Evolutionary conservation across 169 alveolate species (phyloP).

Genomic region (Cryptosporidium xiaoi): DNA sequence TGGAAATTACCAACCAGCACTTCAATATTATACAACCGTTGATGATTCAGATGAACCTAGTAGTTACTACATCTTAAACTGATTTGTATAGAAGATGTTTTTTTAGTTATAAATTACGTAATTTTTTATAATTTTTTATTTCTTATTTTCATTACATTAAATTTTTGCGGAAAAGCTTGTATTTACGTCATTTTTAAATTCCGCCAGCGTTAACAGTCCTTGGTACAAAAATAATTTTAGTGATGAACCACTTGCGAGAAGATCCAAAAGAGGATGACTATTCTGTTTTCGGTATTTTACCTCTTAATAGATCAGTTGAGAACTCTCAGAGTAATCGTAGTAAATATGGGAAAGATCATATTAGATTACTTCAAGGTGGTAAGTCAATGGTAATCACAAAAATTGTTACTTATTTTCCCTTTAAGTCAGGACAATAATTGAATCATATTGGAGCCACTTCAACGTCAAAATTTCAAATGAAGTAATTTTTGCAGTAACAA

Average conservation of each 20-base stretch:
- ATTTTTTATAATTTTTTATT: no score
- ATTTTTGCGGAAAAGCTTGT: no score
- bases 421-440: slow-evolving; percentile 38
- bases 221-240: no score
- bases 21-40: background rate
- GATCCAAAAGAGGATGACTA: slow-evolving; percentile 35
- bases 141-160: no score
- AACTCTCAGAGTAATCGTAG: background rate
- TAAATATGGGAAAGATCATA: slow-evolving; percentile 16
- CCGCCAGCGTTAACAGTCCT: no score
- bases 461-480: slow-evolving; percentile 28
- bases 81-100: no score
- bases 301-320: slow-evolving; percentile 1
- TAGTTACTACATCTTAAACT: no score
- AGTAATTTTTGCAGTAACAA: slow-evolving; percentile 35
- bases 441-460: slow-evolving; percentile 45
- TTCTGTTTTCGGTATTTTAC: background rate
- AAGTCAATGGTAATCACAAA: background rate
- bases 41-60: background rate
- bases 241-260: background rate
- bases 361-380: slow-evolving; percentile 18
- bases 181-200: no score
- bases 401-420: background rate
- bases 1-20: background rate
- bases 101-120: no score